Conservation (phyloP, 257 asterid species). For the Prunella vulgaris region DNA sequence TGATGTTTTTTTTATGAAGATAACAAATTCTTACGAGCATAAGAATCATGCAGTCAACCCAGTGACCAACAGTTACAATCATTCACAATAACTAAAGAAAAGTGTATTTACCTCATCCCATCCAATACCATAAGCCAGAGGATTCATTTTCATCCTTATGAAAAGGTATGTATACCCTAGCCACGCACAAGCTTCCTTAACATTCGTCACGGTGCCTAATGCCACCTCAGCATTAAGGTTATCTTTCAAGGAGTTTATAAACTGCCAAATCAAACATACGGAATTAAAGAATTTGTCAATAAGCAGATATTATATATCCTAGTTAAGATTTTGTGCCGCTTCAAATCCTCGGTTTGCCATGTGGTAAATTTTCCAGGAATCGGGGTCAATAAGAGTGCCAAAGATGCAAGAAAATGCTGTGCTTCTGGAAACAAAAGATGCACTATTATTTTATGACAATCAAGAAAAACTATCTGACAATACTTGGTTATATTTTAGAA, state of each 20-base stretch:
- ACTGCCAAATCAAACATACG: slow-evolving; percentile 46
- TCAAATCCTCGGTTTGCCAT: no score
- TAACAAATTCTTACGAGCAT: neutral
- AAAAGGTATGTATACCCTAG: slow-evolving; percentile 95
- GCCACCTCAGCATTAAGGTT: slow-evolving; percentile 99
- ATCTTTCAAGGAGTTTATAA: slow-evolving; percentile 89
- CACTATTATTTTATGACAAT: no score
- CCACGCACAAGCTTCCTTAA: slow-evolving; percentile 99
- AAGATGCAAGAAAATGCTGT: no score
- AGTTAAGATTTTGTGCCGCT: neutral
- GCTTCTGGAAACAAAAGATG: no score
- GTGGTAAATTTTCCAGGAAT: no score
- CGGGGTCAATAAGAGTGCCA: no score
- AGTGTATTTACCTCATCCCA: slow-evolving; percentile 88
- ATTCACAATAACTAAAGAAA: neutral
- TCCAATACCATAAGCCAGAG: slow-evolving; percentile 94
- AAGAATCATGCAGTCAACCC: neutral
- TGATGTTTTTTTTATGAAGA: neutral
- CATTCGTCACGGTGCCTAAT: slow-evolving; percentile 96
- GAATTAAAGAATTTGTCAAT: slow-evolving; percentile 13
- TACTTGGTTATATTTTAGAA: no score
- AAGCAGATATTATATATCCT: slow-evolving; percentile 14
- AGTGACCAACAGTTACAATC: slow-evolving; percentile 13
- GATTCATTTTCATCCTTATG: slow-evolving; percentile 97
- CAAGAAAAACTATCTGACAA: no score